Conservation (phyloP, 116 monocot species). For the Iris pallida region DNA sequence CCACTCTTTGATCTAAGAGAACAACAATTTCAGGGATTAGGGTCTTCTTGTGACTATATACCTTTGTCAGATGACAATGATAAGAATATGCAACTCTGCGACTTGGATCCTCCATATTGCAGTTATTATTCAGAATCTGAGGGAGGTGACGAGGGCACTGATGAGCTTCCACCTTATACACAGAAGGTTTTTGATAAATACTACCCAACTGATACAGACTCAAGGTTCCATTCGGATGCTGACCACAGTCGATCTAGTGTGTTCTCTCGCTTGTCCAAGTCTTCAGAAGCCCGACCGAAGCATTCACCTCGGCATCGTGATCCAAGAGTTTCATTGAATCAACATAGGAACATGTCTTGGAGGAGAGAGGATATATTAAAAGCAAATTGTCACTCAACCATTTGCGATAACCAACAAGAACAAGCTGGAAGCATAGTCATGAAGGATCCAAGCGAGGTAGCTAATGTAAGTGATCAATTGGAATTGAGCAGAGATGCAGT, state of each 20-base stretch:
- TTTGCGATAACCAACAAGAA: neutral
- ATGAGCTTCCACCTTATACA: slow-evolving; percentile 2
- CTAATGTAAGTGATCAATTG: neutral
- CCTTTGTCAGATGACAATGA: slow-evolving; percentile 8
- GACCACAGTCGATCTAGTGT: slow-evolving; percentile 23
- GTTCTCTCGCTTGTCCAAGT: slow-evolving; percentile 39
- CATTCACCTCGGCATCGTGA: neutral
- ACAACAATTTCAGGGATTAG: neutral
- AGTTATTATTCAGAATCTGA: neutral
- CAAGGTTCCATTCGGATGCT: slow-evolving; percentile 5
- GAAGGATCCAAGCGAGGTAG: neutral
- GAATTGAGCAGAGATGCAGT: neutral
- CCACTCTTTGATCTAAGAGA: neutral
- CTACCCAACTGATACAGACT: neutral
- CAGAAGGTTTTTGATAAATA: neutral
- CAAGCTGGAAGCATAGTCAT: neutral
- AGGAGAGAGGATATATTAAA: slow-evolving; percentile 12
- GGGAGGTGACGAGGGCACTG: neutral
- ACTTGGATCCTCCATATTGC: neutral
- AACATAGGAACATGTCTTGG: slow-evolving; percentile 14
- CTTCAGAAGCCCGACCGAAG: neutral
- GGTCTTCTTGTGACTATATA: slow-evolving; percentile 6
- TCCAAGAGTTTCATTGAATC: slow-evolving; percentile 1
- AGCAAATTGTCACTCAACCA: neutral
- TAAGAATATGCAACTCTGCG: neutral